Conservation (phyloP, 495 filamentous ascomycete species). For the Hypoxylon lenormandii region DNA sequence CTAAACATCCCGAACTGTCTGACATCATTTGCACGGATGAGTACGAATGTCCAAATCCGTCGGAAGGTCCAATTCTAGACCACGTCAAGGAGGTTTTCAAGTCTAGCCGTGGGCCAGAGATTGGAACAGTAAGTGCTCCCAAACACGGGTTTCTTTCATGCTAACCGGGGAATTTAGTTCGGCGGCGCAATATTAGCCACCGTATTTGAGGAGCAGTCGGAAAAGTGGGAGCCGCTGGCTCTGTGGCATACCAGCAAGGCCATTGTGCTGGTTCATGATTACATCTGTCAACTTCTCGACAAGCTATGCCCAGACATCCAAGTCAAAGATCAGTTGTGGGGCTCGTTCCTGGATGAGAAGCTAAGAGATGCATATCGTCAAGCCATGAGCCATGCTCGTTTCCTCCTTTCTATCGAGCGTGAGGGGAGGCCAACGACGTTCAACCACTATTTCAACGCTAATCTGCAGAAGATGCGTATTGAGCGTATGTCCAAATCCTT, state of each 20-base stretch:
- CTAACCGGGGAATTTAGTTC: conserved; percentile 37
- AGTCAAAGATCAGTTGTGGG: conserved; percentile 49
- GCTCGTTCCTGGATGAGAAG: conserved; percentile 52
- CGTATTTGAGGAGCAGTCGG: conserved; percentile 62
- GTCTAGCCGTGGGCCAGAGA: conserved; percentile 32
- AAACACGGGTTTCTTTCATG: neutral
- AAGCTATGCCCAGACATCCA: conserved; percentile 52
- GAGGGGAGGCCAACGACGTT: conserved; percentile 57
- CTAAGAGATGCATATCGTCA: conserved; percentile 55
- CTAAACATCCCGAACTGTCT: conserved; percentile 18
- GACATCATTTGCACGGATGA: conserved; percentile 20
- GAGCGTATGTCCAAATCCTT: neutral
- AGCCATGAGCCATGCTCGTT: conserved; percentile 56
- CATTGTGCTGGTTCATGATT: conserved; percentile 58
- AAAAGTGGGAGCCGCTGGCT: conserved; percentile 62
- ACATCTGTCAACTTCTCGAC: conserved; percentile 55
- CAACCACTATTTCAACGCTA: conserved; percentile 65
- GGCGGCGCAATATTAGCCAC: conserved; percentile 53
- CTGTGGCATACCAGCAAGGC: conserved; percentile 59
- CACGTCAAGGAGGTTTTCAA: conserved; percentile 17
- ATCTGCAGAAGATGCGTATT: conserved; percentile 55
- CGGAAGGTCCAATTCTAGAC: conserved; percentile 6
- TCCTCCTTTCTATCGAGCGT: conserved; percentile 62
- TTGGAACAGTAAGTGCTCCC: conserved; percentile 32
- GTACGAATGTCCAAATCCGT: conserved; percentile 1